Base-by-base conservation (phyloP, 2,329 filamentous ascomycete species). In the Diplocarpon mali region DNA sequence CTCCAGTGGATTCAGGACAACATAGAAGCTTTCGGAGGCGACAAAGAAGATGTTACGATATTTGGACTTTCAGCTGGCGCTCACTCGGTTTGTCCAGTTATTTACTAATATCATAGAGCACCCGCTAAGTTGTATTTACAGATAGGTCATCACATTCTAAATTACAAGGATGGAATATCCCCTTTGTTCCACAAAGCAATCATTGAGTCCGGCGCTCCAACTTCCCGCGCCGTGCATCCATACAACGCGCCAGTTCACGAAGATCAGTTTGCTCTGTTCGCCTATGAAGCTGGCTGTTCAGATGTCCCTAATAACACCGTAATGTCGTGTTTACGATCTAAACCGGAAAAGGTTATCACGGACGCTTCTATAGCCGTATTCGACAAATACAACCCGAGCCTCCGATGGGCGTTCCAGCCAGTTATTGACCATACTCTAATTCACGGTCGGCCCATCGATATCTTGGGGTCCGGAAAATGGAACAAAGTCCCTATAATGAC, bases 81-180 rank as follows among this genome's bases (percentile, higher is more conserved):
- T 7, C 78, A 82, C 59, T 77, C 75, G 46, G 71, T 73, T 50
- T 55, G 61, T 55, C 32, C 40, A 50, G 28, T 24, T 14, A 12
- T 8, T 12, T 16, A 16, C 24, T 27, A 9, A 15, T 13, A 32
- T 17, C 15, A 12, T 10, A 32, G 12, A 16, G 17, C 28, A 30
- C 34, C 30, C 20, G 32, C 15, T 47, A 14, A 39, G 7, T 15
- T 14, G 12, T 30, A n/a, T 41, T 29, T 7, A 5, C 12, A 79
- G 72, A 73, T 82, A 53, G 80, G 79, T 4, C 80, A 85, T 56
- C 79, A 83, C 53, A 64, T 84, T n/a, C 73, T 82, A 55, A 56
- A 56, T 40, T 65, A 69, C 51, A 54, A 64, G 31, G 62, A 67
- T 37, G 60, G 64, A 14, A 14, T 47, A 2, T 14, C 50, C 35